Conservation (phyloP, 2,329 filamentous ascomycete species). For the Penicillium sclerotigenum region DNA sequence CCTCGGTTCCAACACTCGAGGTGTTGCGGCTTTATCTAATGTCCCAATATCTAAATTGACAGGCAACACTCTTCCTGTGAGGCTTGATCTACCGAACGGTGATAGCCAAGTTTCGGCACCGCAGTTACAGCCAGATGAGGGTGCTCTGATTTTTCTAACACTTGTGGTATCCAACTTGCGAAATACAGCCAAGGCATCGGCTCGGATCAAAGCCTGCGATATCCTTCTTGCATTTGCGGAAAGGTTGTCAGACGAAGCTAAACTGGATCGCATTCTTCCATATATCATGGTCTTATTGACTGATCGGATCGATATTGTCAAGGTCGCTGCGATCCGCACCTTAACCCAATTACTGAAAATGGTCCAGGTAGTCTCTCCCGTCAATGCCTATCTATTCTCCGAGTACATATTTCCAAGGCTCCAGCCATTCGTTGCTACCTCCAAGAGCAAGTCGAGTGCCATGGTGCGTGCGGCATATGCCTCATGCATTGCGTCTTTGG, state of each 20-base stretch:
- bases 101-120: conserved; percentile 65
- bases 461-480: conserved; percentile 88
- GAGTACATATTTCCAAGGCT: conserved; percentile 63
- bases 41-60: conserved; percentile 33
- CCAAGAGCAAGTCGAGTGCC: conserved; percentile 57
- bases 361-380: conserved; percentile 78
- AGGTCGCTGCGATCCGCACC: conserved; percentile 78
- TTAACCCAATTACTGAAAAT: conserved; percentile 85
- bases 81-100: conserved; percentile 82
- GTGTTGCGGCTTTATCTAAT: conserved; percentile 35
- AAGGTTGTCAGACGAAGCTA: conserved; percentile 88
- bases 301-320: conserved; percentile 79
- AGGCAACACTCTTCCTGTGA: conserved; percentile 60
- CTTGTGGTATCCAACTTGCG: conserved; percentile 83
- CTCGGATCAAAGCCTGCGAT: conserved; percentile 84
- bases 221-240: conserved; percentile 89
- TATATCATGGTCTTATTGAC: conserved; percentile 80
- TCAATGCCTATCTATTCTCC: conserved; percentile 65
- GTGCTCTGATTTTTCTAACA: conserved; percentile 86
- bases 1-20: conserved; percentile 67
- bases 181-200: conserved; percentile 84
- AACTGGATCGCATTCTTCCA: conserved; percentile 86
- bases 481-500: conserved; percentile 83
- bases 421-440: conserved; percentile 54
- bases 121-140: conserved; percentile 71